Evolutionary conservation across 2,329 filamentous ascomycete genomes (phyloP).

Genomic region (Aspergillus tanneri): DNA sequence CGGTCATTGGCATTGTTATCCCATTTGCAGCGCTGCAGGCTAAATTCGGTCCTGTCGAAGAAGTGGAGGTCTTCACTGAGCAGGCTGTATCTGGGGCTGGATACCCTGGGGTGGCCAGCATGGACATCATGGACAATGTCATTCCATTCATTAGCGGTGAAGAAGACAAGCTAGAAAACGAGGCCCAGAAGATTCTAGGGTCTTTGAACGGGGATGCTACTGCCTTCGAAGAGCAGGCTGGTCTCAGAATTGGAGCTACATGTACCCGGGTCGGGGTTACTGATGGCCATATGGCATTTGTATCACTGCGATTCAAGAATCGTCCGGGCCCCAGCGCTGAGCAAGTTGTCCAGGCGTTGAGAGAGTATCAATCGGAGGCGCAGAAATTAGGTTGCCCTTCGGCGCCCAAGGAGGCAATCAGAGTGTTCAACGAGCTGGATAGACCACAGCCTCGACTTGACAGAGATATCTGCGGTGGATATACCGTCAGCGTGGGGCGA

Average conservation of each 20-base stretch:
- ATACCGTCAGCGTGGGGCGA: conserved; percentile 86
- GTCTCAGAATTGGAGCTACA: conserved; percentile 75
- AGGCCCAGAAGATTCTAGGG: conserved; percentile 93
- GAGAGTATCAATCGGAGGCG: conserved; percentile 77
- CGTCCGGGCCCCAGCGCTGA: conserved; percentile 72
- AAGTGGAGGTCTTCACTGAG: conserved; percentile 86
- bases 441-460: conserved; percentile 89
- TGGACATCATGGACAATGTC: conserved; percentile 96
- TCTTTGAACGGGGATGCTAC: conserved; percentile 67
- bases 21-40: conserved; percentile 88
- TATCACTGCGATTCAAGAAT: conserved; percentile 77
- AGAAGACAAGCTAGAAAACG: conserved; percentile 93
- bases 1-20: conserved; percentile 92
- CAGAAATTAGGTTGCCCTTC: conserved; percentile 82
- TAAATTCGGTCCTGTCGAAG: conserved; percentile 73
- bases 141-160: conserved; percentile 91
- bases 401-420: conserved; percentile 76
- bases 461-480: conserved; percentile 78
- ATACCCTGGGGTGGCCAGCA: conserved; percentile 65
- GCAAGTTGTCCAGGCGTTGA: conserved; percentile 74
- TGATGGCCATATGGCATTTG: conserved; percentile 93
- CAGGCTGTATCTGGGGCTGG: conserved; percentile 93
- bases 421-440: conserved; percentile 85
- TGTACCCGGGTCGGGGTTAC: conserved; percentile 95
- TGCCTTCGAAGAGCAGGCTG: conserved; percentile 71